Percentiles rank a stretch among this genome's conserved stretches.
These are phyloP conservation scores for Zostera marina DNA, from an alignment of 116 monocot species.

Conservation along the genomic window DNA sequence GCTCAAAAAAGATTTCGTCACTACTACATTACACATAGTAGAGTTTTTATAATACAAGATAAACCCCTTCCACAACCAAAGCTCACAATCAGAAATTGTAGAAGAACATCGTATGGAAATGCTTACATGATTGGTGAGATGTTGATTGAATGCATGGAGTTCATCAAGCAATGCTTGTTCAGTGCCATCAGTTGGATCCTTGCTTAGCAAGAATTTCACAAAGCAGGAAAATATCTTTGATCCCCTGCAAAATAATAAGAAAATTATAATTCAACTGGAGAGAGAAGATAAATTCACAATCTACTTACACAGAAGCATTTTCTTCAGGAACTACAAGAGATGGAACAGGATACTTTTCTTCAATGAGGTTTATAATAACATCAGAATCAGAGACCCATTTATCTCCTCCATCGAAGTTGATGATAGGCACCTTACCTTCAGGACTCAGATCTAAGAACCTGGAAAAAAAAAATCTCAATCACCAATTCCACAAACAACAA, in stretches of 20 bases:
- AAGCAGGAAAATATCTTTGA: constrained; percentile 66
- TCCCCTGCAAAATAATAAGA: constrained; percentile 30
- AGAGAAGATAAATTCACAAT: background rate
- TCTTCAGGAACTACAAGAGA: constrained; percentile 55
- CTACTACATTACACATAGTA: too few relatives aligned
- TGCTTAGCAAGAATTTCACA: constrained; percentile 63
- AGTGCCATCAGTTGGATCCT: constrained; percentile 63
- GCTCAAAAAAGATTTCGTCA: too few relatives aligned
- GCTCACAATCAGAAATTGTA: too few relatives aligned
- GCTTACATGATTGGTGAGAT: constrained; percentile 61
- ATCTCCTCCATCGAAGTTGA: constrained; percentile 24
- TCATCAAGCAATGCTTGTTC: constrained; percentile 57
- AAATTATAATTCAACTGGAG: background rate
- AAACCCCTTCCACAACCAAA: too few relatives aligned
- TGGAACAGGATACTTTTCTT: constrained; percentile 64
- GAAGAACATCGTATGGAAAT: too few relatives aligned
- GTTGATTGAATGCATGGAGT: constrained; percentile 43
- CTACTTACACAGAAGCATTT: constrained; percentile 34
- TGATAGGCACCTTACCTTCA: constrained; percentile 68
- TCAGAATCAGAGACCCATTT: constrained; percentile 75
- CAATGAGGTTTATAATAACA: constrained; percentile 57
- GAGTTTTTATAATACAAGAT: too few relatives aligned
- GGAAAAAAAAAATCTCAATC: background rate
- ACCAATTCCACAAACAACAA: background rate
- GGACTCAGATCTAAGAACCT: constrained; percentile 81